Conservation (phyloP, 345 rosid species). For the Citropsis articulata region DNA sequence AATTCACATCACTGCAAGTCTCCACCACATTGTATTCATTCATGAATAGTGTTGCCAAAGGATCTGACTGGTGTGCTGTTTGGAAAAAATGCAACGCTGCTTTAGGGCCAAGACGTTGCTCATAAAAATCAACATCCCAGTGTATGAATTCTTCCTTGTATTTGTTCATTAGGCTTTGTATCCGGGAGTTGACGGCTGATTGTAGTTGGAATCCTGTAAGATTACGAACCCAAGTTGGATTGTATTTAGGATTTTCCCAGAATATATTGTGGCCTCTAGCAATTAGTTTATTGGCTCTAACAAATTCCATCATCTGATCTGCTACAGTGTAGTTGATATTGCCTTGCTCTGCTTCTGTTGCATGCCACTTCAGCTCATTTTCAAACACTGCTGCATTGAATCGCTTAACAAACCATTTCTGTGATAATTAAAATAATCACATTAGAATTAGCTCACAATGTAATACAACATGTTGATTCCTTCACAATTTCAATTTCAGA, state of each 20-base stretch:
- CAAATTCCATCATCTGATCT: constrained; percentile 60
- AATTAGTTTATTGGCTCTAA: constrained; percentile 48
- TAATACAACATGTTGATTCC: too few species aligned
- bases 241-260: constrained; percentile 87
- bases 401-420: constrained; percentile 79
- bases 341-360: constrained; percentile 74
- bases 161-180: constrained; percentile 66
- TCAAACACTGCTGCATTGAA: constrained; percentile 85
- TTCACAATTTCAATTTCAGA: neutral
- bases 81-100: constrained; percentile 58
- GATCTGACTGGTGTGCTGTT: constrained; percentile 57
- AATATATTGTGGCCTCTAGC: constrained; percentile 88
- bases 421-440: neutral
- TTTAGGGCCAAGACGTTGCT: constrained; percentile 53
- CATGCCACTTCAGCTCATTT: constrained; percentile 89
- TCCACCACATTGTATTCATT: constrained; percentile 86
- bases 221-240: constrained; percentile 57
- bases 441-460: too few species aligned
- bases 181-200: constrained; percentile 53
- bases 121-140: constrained; percentile 87
- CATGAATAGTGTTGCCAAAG: constrained; percentile 66
- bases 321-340: constrained; percentile 55
- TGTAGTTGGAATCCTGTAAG: constrained; percentile 40
- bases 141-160: constrained; percentile 75
- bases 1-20: constrained; percentile 62